Percentiles rank a stretch among this genome's conserved stretches.
These are phyloP conservation scores for Besnoitia besnoiti DNA, from an alignment of 169 alveolate species.

Conservation along the genomic window DNA sequence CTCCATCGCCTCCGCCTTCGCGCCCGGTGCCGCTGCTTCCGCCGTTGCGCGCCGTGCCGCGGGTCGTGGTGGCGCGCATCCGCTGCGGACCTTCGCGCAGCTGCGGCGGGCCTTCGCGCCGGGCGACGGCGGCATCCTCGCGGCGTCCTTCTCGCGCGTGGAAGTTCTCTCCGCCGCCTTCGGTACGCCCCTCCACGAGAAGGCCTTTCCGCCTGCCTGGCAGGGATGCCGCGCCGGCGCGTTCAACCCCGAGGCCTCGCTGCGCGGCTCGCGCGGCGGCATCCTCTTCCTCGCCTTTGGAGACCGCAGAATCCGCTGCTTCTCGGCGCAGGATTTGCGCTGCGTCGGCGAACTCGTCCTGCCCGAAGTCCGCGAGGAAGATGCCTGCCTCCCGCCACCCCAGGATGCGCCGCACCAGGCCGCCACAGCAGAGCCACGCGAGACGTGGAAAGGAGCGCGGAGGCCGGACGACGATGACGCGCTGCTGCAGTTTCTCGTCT, in stretches of 20 bases:
- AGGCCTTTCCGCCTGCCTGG: not conserved
- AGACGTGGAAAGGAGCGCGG: not conserved
- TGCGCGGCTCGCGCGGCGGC: not conserved
- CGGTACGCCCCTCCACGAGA: not conserved
- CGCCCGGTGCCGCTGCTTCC: not conserved
- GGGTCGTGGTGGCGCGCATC: not conserved
- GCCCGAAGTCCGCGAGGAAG: not conserved
- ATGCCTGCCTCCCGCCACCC: too few species aligned
- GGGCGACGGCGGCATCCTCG: not conserved
- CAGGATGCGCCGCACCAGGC: too few species aligned
- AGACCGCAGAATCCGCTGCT: not conserved
- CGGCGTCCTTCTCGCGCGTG: not conserved
- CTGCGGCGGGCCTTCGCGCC: not conserved
- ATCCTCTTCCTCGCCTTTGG: conserved; percentile 21
- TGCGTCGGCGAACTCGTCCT: not conserved
- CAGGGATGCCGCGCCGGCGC: not conserved
- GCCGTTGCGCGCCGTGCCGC: not conserved
- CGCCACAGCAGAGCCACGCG: not conserved
- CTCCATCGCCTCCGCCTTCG: not conserved
- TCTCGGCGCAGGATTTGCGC: not conserved
- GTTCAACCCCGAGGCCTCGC: not conserved
- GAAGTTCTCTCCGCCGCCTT: not conserved
- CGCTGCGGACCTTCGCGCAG: too few species aligned
- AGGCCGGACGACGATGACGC: not conserved
- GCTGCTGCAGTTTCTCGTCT: not conserved